Base-by-base conservation (phyloP, 139 green algal species). In the Asterochloris erici region DNA sequence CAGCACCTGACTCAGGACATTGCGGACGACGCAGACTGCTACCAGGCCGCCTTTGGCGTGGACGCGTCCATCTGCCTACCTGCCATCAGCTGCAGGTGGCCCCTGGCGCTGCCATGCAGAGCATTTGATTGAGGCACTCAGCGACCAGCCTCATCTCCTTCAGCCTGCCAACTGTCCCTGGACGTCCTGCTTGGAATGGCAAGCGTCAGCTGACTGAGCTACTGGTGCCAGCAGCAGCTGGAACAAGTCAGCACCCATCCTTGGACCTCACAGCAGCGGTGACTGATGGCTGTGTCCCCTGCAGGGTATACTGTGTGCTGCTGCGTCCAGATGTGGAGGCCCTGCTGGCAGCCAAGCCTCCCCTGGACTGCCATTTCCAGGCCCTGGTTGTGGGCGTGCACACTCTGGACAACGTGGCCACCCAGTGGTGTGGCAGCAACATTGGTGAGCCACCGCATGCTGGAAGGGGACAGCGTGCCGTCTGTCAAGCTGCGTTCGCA, bases 241-340 rank as follows among this genome's bases (percentile, higher is more conserved):
- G 17, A 9, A 77, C 24, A 0, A 38, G 24, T 26, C 73, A 19
- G n/a, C 10, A 21, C 38, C 38, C 38, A 54, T 54, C 38, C 38
- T 10, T 54, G 38, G 4, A 54, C 38, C 38, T 54, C 38, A 54
- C 38, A 54, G 38, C 38, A 54, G 38, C 38, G 6, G 38, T 54
- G 38, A 6, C 38, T 54, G 24, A 68, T 27, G 61, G 10, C 15
- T 62, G 16, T 63, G 28, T 68, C 27, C 0, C 12, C 11, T 78
- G 64, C 82, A 85, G 82, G 75, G 75, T 81, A 10, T 85, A 82
- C 64, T 81, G 82, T 70, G 63, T 77, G 64, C 54, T 70, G 74
- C 74, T 85, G 47, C 64, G 75, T 38, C 74, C 82, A 16, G 74
- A 85, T 23, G 27, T 85, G 61, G 64, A 81, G 24, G 26, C 62